phyloP scores from a whole-genome alignment of 345 rosid genomes.

The Lumnitzera littorea region DNA sequence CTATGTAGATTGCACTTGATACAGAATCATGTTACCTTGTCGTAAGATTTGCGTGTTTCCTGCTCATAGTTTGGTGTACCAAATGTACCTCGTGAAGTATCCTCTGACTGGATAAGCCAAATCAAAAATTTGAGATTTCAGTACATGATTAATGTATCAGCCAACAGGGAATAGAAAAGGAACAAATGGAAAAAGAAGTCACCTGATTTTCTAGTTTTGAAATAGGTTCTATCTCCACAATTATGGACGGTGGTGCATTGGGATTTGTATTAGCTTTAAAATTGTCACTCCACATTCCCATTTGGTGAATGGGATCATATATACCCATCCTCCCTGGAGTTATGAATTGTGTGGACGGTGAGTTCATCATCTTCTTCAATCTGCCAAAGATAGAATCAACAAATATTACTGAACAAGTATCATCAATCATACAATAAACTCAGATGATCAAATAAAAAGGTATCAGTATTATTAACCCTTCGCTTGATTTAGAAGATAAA shows the following conservation, averaged over 20 bases:
- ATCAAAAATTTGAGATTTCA: constrained; percentile 2
- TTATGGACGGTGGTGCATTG: constrained; percentile 34
- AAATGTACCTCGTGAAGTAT: constrained; percentile 59
- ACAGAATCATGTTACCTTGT: constrained; percentile 36
- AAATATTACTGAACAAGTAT: not conserved
- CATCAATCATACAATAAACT: not conserved
- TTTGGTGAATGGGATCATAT: constrained; percentile 64
- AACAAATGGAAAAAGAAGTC: constrained; percentile 1
- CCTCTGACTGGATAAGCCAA: constrained; percentile 60
- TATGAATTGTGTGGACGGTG: constrained; percentile 69
- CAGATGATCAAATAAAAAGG: not conserved
- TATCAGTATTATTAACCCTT: no score
- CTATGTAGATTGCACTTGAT: not conserved
- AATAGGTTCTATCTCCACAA: constrained; percentile 30
- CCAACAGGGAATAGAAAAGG: not conserved
- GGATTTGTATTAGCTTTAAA: constrained; percentile 49
- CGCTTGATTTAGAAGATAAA: no score
- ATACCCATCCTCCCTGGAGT: constrained; percentile 59
- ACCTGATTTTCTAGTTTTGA: constrained; percentile 67
- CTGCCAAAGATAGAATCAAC: not conserved
- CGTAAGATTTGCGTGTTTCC: constrained; percentile 67
- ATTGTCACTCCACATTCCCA: constrained; percentile 79
- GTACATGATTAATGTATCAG: not conserved
- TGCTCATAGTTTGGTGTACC: constrained; percentile 63
- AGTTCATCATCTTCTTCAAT: constrained; percentile 50